phyloP scores from a whole-genome alignment of 768 basidiomycete genomes.

The Trametes cingulata region DNA sequence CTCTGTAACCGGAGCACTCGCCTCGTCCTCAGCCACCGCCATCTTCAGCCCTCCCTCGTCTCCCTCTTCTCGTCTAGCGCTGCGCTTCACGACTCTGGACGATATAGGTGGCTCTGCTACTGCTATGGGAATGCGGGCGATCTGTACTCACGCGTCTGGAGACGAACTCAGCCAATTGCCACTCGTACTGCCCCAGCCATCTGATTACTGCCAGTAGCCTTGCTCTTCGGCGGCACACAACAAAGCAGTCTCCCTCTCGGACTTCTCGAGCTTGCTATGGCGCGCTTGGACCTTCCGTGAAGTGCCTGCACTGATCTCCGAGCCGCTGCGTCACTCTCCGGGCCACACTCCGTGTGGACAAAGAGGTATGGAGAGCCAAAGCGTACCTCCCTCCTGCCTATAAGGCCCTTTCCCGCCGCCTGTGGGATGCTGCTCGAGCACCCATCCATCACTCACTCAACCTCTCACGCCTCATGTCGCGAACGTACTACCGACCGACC shows the following conservation, averaged over 20 bases:
- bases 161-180: constrained; percentile 7
- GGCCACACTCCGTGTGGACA: constrained; percentile 10
- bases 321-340: constrained; percentile 5
- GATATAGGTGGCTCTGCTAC: constrained; percentile 5
- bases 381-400: neutral
- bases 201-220: constrained; percentile 12
- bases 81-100: neutral
- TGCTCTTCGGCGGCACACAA: constrained; percentile 4
- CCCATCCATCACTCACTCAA: constrained; percentile 11
- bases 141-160: neutral
- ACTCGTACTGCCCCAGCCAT: constrained; percentile 8
- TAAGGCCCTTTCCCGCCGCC: neutral
- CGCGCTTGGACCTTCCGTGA: neutral
- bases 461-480: constrained; percentile 9
- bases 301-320: constrained; percentile 6
- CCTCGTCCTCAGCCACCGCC: constrained; percentile 11
- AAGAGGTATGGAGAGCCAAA: constrained; percentile 7
- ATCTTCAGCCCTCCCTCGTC: constrained; percentile 4
- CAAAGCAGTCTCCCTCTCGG: constrained; percentile 6
- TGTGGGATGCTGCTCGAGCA: constrained; percentile 5
- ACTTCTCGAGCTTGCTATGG: constrained; percentile 1
- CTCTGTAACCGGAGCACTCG: neutral
- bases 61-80: neutral
- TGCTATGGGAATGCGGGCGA: constrained; percentile 7
- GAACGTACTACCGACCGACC: constrained; percentile 4